Percentiles rank a stretch among this genome's conserved stretches.
phyloP scores from a whole-genome alignment of 768 basidiomycete genomes.

The Phaffia tasmanica region DNA sequence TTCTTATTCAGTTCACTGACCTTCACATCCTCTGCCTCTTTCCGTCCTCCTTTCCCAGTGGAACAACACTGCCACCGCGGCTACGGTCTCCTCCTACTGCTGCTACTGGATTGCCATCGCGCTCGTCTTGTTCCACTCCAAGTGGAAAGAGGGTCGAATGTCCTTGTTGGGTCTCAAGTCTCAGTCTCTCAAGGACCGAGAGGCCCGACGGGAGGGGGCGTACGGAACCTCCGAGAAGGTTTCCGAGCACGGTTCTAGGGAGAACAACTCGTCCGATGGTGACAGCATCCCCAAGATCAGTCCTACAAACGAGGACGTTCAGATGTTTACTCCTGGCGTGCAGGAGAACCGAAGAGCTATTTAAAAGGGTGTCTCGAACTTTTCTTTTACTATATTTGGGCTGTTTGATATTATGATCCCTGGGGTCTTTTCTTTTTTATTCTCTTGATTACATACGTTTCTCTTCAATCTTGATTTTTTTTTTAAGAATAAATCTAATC shows the following conservation, averaged over 20 bases:
- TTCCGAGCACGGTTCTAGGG: too few relatives aligned
- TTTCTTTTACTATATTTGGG: not conserved
- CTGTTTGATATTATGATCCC: not conserved
- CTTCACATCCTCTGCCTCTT: not conserved
- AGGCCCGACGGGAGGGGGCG: conserved; percentile 7
- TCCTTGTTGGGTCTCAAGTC: conserved; percentile 33
- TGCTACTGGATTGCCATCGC: conserved; percentile 87
- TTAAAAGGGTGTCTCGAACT: too few relatives aligned
- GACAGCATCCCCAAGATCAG: too few relatives aligned
- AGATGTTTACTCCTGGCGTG: too few relatives aligned
- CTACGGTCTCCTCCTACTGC: conserved; percentile 72
- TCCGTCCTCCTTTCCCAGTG: conserved; percentile 45
- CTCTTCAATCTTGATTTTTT: too few relatives aligned
- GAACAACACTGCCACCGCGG: conserved; percentile 72
- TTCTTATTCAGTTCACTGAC: not conserved
- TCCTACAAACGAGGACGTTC: too few relatives aligned
- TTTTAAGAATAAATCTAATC: too few relatives aligned
- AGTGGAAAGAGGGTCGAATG: conserved; percentile 41
- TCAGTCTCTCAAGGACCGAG: conserved; percentile 27
- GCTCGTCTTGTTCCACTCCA: conserved; percentile 48
- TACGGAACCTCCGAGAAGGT: not conserved
- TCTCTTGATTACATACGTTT: not conserved
- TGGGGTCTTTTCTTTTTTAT: conserved; percentile 1
- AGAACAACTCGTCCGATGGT: too few relatives aligned
- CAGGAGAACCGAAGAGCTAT: too few relatives aligned